Percentiles rank a stretch among this genome's conserved stretches.
These are phyloP conservation scores for Macrolepiota dolichaula DNA, from an alignment of 768 basidiomycete species.

Conservation along the genomic window DNA sequence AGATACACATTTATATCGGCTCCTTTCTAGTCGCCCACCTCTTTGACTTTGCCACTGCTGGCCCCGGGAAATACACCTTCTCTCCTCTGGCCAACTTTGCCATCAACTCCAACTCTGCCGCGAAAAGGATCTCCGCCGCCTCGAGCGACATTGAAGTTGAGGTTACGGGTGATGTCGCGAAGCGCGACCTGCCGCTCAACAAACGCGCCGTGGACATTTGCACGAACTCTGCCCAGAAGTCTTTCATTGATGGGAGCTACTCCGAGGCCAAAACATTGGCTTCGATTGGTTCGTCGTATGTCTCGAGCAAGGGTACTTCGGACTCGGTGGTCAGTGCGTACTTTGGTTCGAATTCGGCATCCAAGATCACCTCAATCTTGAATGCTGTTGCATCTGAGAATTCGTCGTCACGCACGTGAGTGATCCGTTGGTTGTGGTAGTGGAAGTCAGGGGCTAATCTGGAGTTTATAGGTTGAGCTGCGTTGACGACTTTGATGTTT, in stretches of 20 bases:
- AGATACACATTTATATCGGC: neutral
- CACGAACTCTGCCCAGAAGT: conserved; percentile 26
- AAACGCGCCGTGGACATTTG: conserved; percentile 39
- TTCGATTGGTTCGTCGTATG: conserved; percentile 27
- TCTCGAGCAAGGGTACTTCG: conserved; percentile 30
- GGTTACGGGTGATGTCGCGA: conserved; percentile 31
- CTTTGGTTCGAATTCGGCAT: conserved; percentile 34
- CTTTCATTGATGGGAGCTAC: conserved; percentile 40
- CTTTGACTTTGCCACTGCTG: conserved; percentile 38
- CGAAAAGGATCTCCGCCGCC: conserved; percentile 24
- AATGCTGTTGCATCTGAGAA: conserved; percentile 38
- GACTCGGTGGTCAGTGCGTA: conserved; percentile 38
- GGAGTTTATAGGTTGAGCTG: conserved; percentile 34
- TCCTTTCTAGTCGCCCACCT: conserved; percentile 32
- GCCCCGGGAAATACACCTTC: conserved; percentile 37
- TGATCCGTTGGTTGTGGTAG: neutral
- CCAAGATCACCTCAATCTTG: conserved; percentile 29
- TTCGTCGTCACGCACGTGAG: conserved; percentile 35
- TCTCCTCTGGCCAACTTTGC: conserved; percentile 37
- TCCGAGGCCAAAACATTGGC: conserved; percentile 39
- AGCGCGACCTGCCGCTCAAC: conserved; percentile 26
- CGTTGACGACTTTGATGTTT: conserved; percentile 33
- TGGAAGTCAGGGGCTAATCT: neutral
- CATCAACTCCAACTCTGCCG: conserved; percentile 26
- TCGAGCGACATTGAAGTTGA: conserved; percentile 29